Percentiles rank a stretch among this genome's conserved stretches.
phyloP scores from a whole-genome alignment of 371 early-diverging fungal species.

The Syncephalastrum contaminatum region DNA sequence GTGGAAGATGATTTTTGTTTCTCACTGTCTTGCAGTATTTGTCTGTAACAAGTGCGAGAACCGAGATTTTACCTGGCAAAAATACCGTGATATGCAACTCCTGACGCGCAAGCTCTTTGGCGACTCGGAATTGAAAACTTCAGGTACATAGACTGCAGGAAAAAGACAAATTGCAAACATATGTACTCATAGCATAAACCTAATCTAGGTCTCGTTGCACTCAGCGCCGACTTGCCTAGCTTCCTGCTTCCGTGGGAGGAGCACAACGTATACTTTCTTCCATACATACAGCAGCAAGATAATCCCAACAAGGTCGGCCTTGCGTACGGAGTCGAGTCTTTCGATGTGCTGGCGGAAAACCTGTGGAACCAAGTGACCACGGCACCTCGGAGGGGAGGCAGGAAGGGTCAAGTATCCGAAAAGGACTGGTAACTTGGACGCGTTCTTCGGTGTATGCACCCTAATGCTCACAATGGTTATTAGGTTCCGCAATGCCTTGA shows the following conservation, averaged over 20 bases:
- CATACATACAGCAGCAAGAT: slow-evolving; percentile 11
- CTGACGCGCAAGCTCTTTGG: slow-evolving; percentile 24
- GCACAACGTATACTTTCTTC: slow-evolving; percentile 37
- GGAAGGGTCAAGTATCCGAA: slow-evolving; percentile 52
- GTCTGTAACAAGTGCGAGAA: slow-evolving; percentile 44
- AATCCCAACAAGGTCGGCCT: too few relatives aligned
- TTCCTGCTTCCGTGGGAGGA: slow-evolving; percentile 11
- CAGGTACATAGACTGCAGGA: slow-evolving; percentile 21
- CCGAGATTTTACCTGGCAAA: slow-evolving; percentile 29
- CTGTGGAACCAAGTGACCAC: slow-evolving; percentile 53
- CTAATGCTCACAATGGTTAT: not conserved
- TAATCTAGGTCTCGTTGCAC: slow-evolving; percentile 25
- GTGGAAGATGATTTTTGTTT: too few relatives aligned
- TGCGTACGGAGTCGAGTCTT: slow-evolving; percentile 24
- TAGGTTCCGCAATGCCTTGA: slow-evolving; percentile 43
- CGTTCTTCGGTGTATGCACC: not conserved
- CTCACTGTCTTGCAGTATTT: slow-evolving; percentile 29
- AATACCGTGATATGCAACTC: slow-evolving; percentile 22
- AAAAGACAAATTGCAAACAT: not conserved
- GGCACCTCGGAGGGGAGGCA: slow-evolving; percentile 43
- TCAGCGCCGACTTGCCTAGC: slow-evolving; percentile 25
- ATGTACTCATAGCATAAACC: not conserved
- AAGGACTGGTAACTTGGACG: slow-evolving; percentile 40
- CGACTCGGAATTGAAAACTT: slow-evolving; percentile 44
- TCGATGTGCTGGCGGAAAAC: slow-evolving; percentile 24